Conservation (phyloP, 768 basidiomycete species). For the Rhizopogon vesiculosus region DNA sequence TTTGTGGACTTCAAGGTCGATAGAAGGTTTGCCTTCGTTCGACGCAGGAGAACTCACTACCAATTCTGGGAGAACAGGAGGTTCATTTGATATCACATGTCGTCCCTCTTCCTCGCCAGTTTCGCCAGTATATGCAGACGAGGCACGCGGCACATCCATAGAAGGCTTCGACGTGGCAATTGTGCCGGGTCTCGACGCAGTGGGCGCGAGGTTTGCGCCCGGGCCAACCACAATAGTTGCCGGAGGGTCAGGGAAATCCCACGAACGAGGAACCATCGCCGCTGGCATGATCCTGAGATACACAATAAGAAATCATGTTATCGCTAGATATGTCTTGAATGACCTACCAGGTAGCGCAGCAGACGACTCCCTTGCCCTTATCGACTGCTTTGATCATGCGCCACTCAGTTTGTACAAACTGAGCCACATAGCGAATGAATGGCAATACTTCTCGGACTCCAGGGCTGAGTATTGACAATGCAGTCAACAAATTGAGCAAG, state of each 20-base stretch:
- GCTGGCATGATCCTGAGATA: slow-evolving; percentile 66
- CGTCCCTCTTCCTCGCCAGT: slow-evolving; percentile 22
- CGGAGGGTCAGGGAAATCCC: slow-evolving; percentile 62
- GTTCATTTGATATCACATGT: slow-evolving; percentile 20
- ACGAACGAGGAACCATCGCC: slow-evolving; percentile 72
- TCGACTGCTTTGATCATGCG: slow-evolving; percentile 57
- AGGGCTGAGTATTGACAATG: slow-evolving; percentile 60
- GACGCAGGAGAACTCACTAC: slow-evolving; percentile 30
- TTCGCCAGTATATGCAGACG: slow-evolving; percentile 25
- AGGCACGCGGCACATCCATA: slow-evolving; percentile 22
- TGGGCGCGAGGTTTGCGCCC: slow-evolving; percentile 10
- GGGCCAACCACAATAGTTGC: slow-evolving; percentile 8
- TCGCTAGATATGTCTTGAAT: neutral
- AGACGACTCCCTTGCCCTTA: slow-evolving; percentile 74
- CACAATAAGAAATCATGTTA: neutral
- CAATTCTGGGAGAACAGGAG: slow-evolving; percentile 28
- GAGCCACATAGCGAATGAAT: slow-evolving; percentile 77
- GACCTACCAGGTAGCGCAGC: slow-evolving; percentile 81
- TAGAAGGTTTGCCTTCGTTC: slow-evolving; percentile 19
- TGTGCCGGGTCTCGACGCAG: slow-evolving; percentile 17
- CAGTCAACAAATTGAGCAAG: slow-evolving; percentile 72
- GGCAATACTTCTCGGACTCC: slow-evolving; percentile 82
- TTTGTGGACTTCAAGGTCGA: neutral
- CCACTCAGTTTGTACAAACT: slow-evolving; percentile 78
- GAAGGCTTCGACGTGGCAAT: slow-evolving; percentile 26